Evolutionary conservation across 2,329 filamentous ascomycete species (phyloP).

Genomic region (Chalara sp.): DNA sequence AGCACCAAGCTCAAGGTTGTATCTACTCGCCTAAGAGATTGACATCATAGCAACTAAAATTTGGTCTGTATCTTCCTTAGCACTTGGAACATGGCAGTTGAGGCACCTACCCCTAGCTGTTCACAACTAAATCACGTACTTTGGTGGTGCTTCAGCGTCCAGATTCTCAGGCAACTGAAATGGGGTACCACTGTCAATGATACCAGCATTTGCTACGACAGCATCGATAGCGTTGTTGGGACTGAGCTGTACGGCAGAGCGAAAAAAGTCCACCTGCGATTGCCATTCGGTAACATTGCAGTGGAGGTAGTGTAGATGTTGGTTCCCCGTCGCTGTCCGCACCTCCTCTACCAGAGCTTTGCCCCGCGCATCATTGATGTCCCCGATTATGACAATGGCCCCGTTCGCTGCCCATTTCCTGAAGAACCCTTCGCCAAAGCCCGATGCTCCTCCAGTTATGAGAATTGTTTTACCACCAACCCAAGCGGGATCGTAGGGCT

Average conservation of each 20-base stretch:
- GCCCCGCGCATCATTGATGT: conserved; percentile 49
- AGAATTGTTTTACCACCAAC: conserved; percentile 51
- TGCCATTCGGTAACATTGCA: conserved; percentile 62
- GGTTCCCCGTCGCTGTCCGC: conserved; percentile 33
- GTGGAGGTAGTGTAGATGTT: conserved; percentile 46
- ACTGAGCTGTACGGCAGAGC: conserved; percentile 45
- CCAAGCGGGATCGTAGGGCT: conserved; percentile 36
- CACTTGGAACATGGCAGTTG: too few species aligned
- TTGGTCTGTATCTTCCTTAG: too few species aligned
- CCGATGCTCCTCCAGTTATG: conserved; percentile 58
- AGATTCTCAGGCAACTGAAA: conserved; percentile 39
- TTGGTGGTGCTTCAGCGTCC: conserved; percentile 36
- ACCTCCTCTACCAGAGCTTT: conserved; percentile 47
- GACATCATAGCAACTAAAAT: too few species aligned
- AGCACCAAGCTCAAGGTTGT: too few species aligned
- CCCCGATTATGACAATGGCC: conserved; percentile 56
- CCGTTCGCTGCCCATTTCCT: conserved; percentile 47
- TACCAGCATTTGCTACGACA: conserved; percentile 62
- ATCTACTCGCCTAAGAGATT: too few species aligned
- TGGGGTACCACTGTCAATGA: conserved; percentile 35
- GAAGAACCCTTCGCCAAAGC: conserved; percentile 50
- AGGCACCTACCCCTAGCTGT: too few species aligned
- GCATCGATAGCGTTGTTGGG: conserved; percentile 50
- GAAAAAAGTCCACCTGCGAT: conserved; percentile 58
- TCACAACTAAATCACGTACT: neutral